Conservation (phyloP, 2,329 filamentous ascomycete species). For the Pochonia chlamydosporia region DNA sequence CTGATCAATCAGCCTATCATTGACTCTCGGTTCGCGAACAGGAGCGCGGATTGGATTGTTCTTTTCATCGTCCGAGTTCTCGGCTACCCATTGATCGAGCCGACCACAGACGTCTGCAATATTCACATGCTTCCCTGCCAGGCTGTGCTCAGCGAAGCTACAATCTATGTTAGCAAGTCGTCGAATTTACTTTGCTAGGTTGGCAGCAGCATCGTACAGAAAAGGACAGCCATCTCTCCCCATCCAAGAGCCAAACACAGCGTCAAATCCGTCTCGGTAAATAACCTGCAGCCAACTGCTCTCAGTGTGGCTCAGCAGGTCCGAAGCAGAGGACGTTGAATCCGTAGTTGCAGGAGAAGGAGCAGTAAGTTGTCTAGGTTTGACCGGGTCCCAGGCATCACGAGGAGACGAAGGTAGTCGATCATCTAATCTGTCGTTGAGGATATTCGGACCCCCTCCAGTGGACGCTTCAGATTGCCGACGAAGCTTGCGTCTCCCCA, state of each 20-base stretch:
- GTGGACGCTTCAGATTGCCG: neutral
- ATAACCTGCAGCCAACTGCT: conserved; percentile 21
- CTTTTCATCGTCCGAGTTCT: conserved; percentile 11
- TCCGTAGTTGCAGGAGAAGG: conserved; percentile 4
- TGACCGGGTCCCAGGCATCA: neutral
- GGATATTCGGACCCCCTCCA: neutral
- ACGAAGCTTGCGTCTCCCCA: conserved; percentile 3
- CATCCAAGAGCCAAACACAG: conserved; percentile 36
- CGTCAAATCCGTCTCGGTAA: conserved; percentile 30
- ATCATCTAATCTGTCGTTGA: neutral
- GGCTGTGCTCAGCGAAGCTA: conserved; percentile 18
- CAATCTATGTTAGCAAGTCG: neutral
- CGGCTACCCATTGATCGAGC: conserved; percentile 29
- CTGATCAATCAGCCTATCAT: conserved; percentile 16
- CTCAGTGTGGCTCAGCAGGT: conserved; percentile 9
- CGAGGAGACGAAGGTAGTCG: neutral
- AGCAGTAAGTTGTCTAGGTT: neutral
- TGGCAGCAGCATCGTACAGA: conserved; percentile 21
- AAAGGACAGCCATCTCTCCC: conserved; percentile 36
- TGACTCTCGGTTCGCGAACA: neutral
- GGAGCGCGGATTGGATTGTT: conserved; percentile 10
- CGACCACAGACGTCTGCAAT: conserved; percentile 23
- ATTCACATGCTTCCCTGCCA: conserved; percentile 23
- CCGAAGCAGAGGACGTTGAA: conserved; percentile 4
- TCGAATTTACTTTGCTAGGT: conserved; percentile 1